phyloP scores from a whole-genome alignment of 257 asterid species.

The Buddleja alternifolia region DNA sequence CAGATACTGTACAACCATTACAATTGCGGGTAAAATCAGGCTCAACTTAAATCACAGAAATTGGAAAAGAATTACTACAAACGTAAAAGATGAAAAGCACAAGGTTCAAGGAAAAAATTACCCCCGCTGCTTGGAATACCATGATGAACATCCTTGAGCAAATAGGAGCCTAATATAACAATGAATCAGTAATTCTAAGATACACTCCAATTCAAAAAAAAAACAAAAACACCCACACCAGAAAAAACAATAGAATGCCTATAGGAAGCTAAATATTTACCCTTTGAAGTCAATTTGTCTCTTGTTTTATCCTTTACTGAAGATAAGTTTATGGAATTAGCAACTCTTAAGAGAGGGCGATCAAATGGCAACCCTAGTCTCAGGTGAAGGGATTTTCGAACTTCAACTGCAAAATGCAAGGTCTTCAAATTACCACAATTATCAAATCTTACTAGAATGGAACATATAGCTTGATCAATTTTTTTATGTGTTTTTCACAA shows the following conservation, averaged over 20 bases:
- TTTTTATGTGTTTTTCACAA: not conserved
- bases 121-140: constrained; percentile 93
- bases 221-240: constrained; percentile 18
- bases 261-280: constrained; percentile 40
- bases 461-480: constrained; percentile 2
- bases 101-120: constrained; percentile 37
- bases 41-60: constrained; percentile 17
- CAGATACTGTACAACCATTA: constrained; percentile 64
- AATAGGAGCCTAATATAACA: constrained; percentile 53
- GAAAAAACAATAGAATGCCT: not conserved
- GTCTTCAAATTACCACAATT: constrained; percentile 5
- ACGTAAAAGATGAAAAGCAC: constrained; percentile 18
- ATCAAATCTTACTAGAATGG: constrained; percentile 19
- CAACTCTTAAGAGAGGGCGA: constrained; percentile 92
- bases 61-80: not conserved
- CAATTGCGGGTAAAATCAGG: constrained; percentile 22
- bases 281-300: constrained; percentile 54
- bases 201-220: not conserved
- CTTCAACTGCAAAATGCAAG: constrained; percentile 67
- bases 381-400: constrained; percentile 79
- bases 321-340: constrained; percentile 71
- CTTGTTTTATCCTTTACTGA: constrained; percentile 44
- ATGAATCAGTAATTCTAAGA: constrained; percentile 23
- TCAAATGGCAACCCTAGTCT: constrained; percentile 95
- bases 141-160: constrained; percentile 90